Evolutionary conservation across 768 basidiomycete genomes (phyloP).

Genomic region (Rubroboletus pulcherrimus): DNA sequence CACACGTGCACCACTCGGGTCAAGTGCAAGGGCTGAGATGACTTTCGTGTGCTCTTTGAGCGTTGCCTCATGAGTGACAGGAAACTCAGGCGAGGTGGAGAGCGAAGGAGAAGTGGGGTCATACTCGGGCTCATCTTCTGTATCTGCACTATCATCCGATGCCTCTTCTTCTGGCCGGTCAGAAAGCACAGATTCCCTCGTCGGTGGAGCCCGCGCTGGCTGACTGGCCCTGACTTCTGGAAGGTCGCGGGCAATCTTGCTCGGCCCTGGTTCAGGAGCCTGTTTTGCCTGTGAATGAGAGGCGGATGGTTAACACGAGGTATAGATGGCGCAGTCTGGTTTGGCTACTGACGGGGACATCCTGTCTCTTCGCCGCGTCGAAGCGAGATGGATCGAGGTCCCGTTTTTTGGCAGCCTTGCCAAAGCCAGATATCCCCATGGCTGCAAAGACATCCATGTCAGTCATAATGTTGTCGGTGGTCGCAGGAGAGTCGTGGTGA

Average conservation of each 20-base stretch:
- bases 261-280: conserved; percentile 15
- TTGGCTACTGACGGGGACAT: conserved; percentile 28
- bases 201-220: background rate
- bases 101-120: conserved; percentile 45
- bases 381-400: conserved; percentile 73
- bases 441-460: conserved; percentile 72
- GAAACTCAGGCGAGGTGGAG: conserved; percentile 54
- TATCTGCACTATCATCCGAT: conserved; percentile 23
- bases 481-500: background rate
- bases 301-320: conserved; percentile 22
- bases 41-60: conserved; percentile 97
- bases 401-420: conserved; percentile 65
- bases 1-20: conserved; percentile 91
- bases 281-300: conserved; percentile 14
- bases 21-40: conserved; percentile 85
- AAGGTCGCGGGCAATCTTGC: conserved; percentile 7
- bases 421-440: conserved; percentile 85
- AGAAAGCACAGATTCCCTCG: conserved; percentile 1
- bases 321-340: background rate
- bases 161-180: conserved; percentile 19
- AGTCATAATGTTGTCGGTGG: conserved; percentile 35
- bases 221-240: conserved; percentile 24
- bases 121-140: conserved; percentile 44
- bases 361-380: conserved; percentile 66
- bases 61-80: conserved; percentile 84